Evolutionary conservation across 176 grass and related monocot genomes (phyloP).

Genomic region (Lolium perenne): DNA sequence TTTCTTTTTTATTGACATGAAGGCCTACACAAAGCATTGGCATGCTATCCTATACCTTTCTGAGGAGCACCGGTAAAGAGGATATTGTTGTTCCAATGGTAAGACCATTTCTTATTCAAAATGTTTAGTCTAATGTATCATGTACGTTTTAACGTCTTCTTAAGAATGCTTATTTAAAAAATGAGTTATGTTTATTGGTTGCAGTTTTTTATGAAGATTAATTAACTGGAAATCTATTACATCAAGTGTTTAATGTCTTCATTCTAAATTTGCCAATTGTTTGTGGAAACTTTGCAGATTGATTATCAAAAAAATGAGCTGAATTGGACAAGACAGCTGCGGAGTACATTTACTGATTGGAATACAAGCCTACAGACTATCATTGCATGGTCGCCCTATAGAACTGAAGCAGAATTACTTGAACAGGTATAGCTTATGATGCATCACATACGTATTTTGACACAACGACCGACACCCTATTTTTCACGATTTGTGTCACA

Average conservation of each 20-base stretch:
- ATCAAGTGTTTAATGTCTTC: background rate
- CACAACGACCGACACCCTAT: background rate
- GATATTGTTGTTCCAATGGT: constrained; percentile 99
- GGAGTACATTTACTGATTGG: constrained; percentile 72
- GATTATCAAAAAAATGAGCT: constrained; percentile 85
- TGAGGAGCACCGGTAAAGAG: constrained; percentile 84
- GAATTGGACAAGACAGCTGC: constrained; percentile 66
- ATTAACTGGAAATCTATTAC: constrained; percentile 9
- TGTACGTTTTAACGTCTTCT: background rate
- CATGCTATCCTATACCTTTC: constrained; percentile 96
- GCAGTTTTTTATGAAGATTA: constrained; percentile 14
- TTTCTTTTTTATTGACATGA: constrained; percentile 40
- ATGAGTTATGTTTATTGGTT: background rate
- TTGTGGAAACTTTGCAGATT: constrained; percentile 59
- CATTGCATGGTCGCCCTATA: constrained; percentile 86
- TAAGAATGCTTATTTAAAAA: background rate
- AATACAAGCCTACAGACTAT: constrained; percentile 75
- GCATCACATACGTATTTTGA: constrained; percentile 3
- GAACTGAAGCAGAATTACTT: constrained; percentile 86
- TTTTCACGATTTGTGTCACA: background rate
- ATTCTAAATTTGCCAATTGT: constrained; percentile 32
- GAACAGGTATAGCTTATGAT: constrained; percentile 65
- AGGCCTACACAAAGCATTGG: constrained; percentile 95
- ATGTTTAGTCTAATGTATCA: constrained; percentile 27
- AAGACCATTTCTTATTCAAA: constrained; percentile 26